phyloP scores from a whole-genome alignment of 2,329 filamentous ascomycete genomes.

The Didymella keratinophila region DNA sequence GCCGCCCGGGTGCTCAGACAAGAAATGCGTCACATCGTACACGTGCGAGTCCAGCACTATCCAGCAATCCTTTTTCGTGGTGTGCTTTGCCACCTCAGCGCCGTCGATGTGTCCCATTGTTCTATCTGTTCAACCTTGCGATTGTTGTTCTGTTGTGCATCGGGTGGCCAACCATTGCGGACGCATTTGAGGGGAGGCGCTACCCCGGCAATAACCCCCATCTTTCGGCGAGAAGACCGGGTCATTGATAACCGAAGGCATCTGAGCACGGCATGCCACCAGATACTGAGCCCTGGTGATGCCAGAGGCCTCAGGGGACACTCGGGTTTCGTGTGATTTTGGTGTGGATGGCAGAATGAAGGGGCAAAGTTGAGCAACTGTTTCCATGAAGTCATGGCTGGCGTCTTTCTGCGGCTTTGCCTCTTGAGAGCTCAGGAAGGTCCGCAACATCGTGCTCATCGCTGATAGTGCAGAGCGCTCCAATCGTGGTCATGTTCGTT shows the following conservation, averaged over 20 bases:
- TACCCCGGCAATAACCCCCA: constrained; percentile 29
- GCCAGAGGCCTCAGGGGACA: too few species aligned
- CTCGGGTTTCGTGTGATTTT: neutral
- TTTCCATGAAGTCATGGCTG: neutral
- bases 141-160: constrained; percentile 6
- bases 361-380: neutral
- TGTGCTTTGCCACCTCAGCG: constrained; percentile 47
- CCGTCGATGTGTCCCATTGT: constrained; percentile 41
- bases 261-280: constrained; percentile 26
- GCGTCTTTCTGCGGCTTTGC: neutral
- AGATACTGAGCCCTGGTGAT: constrained; percentile 25
- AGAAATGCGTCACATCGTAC: constrained; percentile 72
- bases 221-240: constrained; percentile 33
- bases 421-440: neutral
- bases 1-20: constrained; percentile 68
- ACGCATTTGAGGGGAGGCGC: constrained; percentile 36
- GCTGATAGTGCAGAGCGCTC: too few species aligned
- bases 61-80: constrained; percentile 60
- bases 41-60: constrained; percentile 72
- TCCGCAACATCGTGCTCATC: neutral
- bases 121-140: neutral
- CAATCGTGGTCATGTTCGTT: too few species aligned
- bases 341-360: neutral
- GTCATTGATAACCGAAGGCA: constrained; percentile 24
- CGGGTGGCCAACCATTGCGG: constrained; percentile 27